These are phyloP conservation scores for Lagenaria siceraria DNA, from an alignment of 306 rosid species.

Conservation along the genomic window DNA sequence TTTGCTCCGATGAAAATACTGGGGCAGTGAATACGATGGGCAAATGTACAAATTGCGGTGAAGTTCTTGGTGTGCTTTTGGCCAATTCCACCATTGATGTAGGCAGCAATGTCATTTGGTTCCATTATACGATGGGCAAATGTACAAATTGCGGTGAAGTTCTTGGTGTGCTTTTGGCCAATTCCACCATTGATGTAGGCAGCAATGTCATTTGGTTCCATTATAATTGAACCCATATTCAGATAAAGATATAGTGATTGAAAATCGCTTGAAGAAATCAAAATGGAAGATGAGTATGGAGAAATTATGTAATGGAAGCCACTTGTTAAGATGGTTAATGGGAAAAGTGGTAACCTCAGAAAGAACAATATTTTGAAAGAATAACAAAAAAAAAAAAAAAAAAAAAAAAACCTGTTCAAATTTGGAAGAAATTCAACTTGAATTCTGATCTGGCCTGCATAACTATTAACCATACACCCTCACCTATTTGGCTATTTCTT, in stretches of 20 bases:
- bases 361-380: no score
- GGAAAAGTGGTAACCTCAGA: no score
- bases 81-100: neutral
- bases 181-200: neutral
- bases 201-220: conserved; percentile 7
- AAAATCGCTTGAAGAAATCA: no score
- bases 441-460: no score
- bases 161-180: neutral
- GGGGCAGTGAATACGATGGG: neutral
- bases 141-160: conserved; percentile 13
- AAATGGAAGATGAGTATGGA: no score
- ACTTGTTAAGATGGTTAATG: no score
- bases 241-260: neutral
- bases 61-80: neutral
- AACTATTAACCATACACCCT: no score
- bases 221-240: neutral
- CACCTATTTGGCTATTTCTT: no score
- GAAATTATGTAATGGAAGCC: no score
- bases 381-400: no score
- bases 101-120: neutral
- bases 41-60: conserved; percentile 3
- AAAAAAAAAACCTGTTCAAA: no score
- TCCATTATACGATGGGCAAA: neutral
- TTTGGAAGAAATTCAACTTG: no score
- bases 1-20: conserved; percentile 2